Evolutionary conservation across 208 protist species (phyloP), one percentile per base, ranked within the genome.

Genomic region (Vickermania ingenoplastis): DNA sequence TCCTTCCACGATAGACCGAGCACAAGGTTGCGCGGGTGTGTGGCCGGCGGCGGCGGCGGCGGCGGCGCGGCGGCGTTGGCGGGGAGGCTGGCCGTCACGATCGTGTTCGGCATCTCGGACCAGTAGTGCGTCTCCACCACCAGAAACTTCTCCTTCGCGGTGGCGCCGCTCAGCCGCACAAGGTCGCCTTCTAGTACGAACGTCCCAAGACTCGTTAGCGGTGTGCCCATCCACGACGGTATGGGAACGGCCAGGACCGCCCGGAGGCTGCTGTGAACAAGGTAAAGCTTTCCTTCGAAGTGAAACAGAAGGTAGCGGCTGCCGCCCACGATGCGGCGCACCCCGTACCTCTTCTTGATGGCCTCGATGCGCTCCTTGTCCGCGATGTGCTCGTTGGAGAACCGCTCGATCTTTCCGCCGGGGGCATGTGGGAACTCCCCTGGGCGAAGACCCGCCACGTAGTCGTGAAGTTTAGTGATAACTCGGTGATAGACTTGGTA

Each of bases 171-270:
- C 21, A 85, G 57, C 4, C 70, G 69, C 3, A 80, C 67, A 31
- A 93, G 69, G 57, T 85, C 79, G 52, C 86, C 86, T 53, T 91
- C 82, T 5, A 93, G 73, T 7, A 89, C 77, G 54, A 89, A 85
- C 30, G 48, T 65, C 41, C 68, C 73, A 7, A 89, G 54, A 48
- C 54, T 61, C 51, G 60, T 69, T 24, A 85, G 65, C 59, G 63
- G 65, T 13, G 51, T 69, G 26, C 83, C 86, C n/a, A 81, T 60
- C 81, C 82, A 89, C 25, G 82, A 72, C 63, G 75, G 71, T 3
- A 59, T 21, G 23, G 80, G 63, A 69, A 93, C 69, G 29, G 59
- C 55, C 45, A 90, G 63, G 52, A 93, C 81, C 3, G 86, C 81
- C 23, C 79, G 79, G 65, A 93, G 83, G 71, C 89, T 81, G 14